Base-by-base conservation (phyloP, 2,329 filamentous ascomycete species). In the Stagonosporopsis tanaceti region DNA sequence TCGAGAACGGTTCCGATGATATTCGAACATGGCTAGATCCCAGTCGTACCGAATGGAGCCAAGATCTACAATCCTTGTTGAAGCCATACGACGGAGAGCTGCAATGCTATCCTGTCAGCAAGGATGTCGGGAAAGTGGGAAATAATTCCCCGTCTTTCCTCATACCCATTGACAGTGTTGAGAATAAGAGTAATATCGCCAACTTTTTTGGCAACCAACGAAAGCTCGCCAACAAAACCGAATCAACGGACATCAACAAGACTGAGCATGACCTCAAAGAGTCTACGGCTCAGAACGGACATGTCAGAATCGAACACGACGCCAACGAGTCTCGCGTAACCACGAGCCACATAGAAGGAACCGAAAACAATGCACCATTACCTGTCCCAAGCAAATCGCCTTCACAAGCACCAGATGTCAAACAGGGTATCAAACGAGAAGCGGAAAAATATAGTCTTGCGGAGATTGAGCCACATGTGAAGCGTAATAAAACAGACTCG, bases 101-200 rank as follows among this genome's bases (percentile, higher is more conserved):
- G 8, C 92, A 96, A 52, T 88, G 91, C 50, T 97, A 97, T 72
- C 88, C 90, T 0, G 95, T 99, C 2, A 87, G 84, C 67, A 91
- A 92, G 73, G 93, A 95, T 4, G 94, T 98, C 0, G 93, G 93
- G 0, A 98, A 97, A 78, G 93, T 97, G 0, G 93, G 94, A 6
- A 97, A 96, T 66, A 91, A 96, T 74, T 96, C 91, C 20, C 87
- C 92, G 0, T 85, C 84, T 0, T 97, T 97, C 70, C 84, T 97
- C 41, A 81, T 97, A 1, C 94, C 94, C 0, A 79, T 97, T 32
- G 85, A 91, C 68, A 96, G 91, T 77, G 88, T 87, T 63, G 90
- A 93, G 69, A 97, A 97, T 76, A 97, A 96, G 79, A 87, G 84
- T 47, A 97, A 95, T 64, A 98, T 98, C 75, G 91, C 90, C 42